These are phyloP conservation scores for Postia placenta DNA, from an alignment of 768 basidiomycete genomes.

Conservation along the genomic window DNA sequence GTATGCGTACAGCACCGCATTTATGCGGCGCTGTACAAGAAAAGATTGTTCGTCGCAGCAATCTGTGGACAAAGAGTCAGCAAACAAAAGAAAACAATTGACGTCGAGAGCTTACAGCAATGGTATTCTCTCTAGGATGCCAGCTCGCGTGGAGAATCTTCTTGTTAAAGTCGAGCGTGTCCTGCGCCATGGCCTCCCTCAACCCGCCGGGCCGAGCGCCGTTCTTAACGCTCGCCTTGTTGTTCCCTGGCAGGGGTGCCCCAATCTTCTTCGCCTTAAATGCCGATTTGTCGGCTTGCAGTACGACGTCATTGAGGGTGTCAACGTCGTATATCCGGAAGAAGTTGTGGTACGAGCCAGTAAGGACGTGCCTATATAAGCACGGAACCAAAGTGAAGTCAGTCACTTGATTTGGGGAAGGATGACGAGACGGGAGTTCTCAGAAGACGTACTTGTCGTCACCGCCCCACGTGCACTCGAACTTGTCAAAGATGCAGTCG, in stretches of 20 bases:
- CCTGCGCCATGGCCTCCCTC: constrained; percentile 83
- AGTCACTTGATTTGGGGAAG: neutral
- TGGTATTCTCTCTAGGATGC: constrained; percentile 98
- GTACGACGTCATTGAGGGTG: constrained; percentile 78
- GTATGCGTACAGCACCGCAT: constrained; percentile 2
- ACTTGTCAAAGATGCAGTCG: constrained; percentile 99
- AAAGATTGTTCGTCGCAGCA: constrained; percentile 95
- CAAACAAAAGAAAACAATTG: neutral
- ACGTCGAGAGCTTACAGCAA: constrained; percentile 72
- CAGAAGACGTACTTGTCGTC: constrained; percentile 76
- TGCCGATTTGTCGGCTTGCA: constrained; percentile 98
- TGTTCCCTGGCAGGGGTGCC: constrained; percentile 67
- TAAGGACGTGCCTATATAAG: constrained; percentile 76
- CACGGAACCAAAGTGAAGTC: neutral
- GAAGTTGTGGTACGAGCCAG: constrained; percentile 99
- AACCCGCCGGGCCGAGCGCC: constrained; percentile 68
- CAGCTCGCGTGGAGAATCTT: constrained; percentile 95
- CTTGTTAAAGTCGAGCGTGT: constrained; percentile 91
- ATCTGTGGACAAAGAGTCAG: constrained; percentile 45
- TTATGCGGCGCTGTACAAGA: constrained; percentile 68
- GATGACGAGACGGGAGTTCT: neutral
- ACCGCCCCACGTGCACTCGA: constrained; percentile 97
- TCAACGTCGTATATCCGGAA: constrained; percentile 98
- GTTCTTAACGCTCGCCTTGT: constrained; percentile 53
- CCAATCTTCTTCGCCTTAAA: constrained; percentile 99